phyloP scores from a whole-genome alignment of 148 eudicot species.

The Amaranthus cruentus region DNA sequence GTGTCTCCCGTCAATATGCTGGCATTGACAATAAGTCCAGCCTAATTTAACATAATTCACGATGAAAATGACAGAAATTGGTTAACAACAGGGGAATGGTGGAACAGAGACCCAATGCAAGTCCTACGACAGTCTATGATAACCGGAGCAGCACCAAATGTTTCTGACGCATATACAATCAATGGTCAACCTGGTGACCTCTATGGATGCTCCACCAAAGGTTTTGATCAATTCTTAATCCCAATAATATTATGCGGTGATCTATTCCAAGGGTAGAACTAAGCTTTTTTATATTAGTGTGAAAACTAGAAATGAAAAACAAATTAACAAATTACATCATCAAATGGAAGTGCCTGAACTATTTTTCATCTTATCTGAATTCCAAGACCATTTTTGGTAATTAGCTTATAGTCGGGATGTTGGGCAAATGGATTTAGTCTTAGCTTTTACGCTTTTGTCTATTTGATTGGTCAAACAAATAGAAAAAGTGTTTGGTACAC shows the following conservation, averaged over 20 bases:
- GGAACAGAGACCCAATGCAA: constrained; percentile 74
- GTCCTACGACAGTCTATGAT: constrained; percentile 54
- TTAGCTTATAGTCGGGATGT: no score
- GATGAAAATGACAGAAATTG: constrained; percentile 11
- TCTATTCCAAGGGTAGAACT: neutral
- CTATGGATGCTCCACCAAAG: constrained; percentile 70
- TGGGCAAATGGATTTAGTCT: no score
- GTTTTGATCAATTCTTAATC: constrained; percentile 25
- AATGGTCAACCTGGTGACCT: constrained; percentile 93
- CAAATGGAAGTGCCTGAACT: no score
- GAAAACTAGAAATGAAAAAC: neutral
- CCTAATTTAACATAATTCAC: neutral
- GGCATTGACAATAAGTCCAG: no score
- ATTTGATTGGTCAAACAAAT: no score
- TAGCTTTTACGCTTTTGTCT: no score
- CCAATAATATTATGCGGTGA: neutral
- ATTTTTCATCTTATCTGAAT: no score
- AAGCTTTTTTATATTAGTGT: neutral
- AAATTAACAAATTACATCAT: no score
- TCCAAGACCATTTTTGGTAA: no score
- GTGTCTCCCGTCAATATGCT: no score
- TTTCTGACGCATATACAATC: constrained; percentile 81
- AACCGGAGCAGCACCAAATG: constrained; percentile 80
- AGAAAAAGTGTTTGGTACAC: no score
- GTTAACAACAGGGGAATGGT: constrained; percentile 73